Percentiles rank a stretch among this genome's conserved stretches.
phyloP scores from a whole-genome alignment of 2,329 filamentous ascomycete species.

The Rachicladosporium sp. region DNA sequence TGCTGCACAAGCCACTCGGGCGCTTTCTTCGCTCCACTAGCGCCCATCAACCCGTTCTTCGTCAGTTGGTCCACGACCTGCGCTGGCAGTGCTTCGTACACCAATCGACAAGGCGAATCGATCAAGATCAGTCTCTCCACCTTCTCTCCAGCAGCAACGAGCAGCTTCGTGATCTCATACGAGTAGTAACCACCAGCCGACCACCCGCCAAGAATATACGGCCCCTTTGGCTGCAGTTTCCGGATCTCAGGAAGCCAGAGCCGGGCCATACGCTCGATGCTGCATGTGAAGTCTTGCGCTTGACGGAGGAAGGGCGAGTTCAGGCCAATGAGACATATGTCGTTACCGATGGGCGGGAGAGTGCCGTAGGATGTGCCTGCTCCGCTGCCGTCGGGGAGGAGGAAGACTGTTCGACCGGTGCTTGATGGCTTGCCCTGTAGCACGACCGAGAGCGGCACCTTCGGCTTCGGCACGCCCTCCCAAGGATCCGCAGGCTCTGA shows the following conservation, averaged over 20 bases:
- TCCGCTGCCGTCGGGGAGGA: conserved; percentile 42
- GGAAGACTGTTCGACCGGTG: conserved; percentile 43
- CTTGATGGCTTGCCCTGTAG: conserved; percentile 45
- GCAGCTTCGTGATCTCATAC: conserved; percentile 38
- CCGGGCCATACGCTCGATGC: conserved; percentile 51
- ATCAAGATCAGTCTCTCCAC: conserved; percentile 41
- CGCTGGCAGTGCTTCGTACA: conserved; percentile 37
- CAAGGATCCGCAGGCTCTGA: conserved; percentile 17
- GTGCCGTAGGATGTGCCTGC: conserved; percentile 55
- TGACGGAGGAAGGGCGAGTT: conserved; percentile 62
- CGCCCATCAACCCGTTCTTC: conserved; percentile 57
- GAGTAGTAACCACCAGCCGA: conserved; percentile 44
- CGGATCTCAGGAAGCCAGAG: conserved; percentile 59
- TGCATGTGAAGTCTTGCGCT: conserved; percentile 52
- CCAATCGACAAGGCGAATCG: conserved; percentile 41
- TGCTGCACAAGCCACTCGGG: conserved; percentile 62
- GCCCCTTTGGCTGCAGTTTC: conserved; percentile 54
- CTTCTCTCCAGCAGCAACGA: conserved; percentile 35
- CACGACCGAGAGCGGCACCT: conserved; percentile 34
- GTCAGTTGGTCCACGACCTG: conserved; percentile 61
- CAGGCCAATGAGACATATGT: conserved; percentile 41
- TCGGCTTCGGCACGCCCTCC: conserved; percentile 20
- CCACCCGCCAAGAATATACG: conserved; percentile 45
- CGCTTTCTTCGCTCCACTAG: conserved; percentile 45
- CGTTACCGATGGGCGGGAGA: conserved; percentile 40